Percentiles rank a stretch among this genome's conserved stretches.
Evolutionary conservation across 192 early-diverging fungal species (phyloP).

Genomic region (Coemansia erecta): DNA sequence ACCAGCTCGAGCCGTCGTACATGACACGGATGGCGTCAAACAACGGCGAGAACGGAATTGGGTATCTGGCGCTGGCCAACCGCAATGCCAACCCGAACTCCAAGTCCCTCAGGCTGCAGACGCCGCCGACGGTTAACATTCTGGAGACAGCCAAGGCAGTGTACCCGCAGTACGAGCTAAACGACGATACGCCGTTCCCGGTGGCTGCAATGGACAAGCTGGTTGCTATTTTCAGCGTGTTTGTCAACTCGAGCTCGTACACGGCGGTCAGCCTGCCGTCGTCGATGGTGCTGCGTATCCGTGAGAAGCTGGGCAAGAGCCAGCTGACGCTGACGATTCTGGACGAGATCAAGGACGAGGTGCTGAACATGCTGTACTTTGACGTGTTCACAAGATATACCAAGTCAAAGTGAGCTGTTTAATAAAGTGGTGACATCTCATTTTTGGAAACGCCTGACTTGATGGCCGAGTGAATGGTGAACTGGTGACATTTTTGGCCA

Average conservation of each 20-base stretch:
- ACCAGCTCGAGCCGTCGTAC: slow-evolving; percentile 29
- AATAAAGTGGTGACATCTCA: neutral
- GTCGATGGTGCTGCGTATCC: slow-evolving; percentile 34
- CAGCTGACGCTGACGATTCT: slow-evolving; percentile 41
- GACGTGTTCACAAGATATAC: slow-evolving; percentile 49
- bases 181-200: slow-evolving; percentile 35
- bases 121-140: slow-evolving; percentile 39
- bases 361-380: slow-evolving; percentile 50
- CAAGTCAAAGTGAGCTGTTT: slow-evolving; percentile 26
- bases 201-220: slow-evolving; percentile 49
- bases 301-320: slow-evolving; percentile 33
- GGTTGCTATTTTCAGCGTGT: slow-evolving; percentile 46
- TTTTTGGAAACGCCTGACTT: neutral
- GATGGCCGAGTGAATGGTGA: neutral
- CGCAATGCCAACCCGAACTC: slow-evolving; percentile 10
- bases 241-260: slow-evolving; percentile 47
- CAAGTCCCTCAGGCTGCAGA: slow-evolving; percentile 29
- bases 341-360: slow-evolving; percentile 50
- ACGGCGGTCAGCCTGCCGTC: slow-evolving; percentile 41
- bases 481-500: no score
- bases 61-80: slow-evolving; percentile 31
- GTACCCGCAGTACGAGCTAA: slow-evolving; percentile 37
- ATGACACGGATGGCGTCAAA: slow-evolving; percentile 28
- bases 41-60: slow-evolving; percentile 13
- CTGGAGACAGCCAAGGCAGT: slow-evolving; percentile 36